Conservation (phyloP, 331 rosid species). For the Erythrophleum ivorense region DNA sequence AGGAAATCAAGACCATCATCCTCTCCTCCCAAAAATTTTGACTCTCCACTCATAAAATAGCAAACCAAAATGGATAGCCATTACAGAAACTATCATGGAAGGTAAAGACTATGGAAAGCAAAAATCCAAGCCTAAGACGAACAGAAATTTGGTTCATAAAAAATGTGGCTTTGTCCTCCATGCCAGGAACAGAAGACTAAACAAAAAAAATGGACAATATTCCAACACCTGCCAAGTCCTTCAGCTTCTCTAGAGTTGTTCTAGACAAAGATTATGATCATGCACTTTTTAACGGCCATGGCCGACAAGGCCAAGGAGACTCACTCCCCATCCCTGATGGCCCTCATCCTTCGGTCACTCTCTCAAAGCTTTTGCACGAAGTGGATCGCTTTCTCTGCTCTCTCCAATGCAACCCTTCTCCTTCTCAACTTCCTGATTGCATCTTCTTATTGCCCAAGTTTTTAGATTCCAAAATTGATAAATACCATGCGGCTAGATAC, state of each 20-base stretch:
- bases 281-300: not conserved
- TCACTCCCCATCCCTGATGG: not conserved
- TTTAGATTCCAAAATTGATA: conserved; percentile 47
- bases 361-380: conserved; percentile 44
- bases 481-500: conserved; percentile 31
- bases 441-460: conserved; percentile 40
- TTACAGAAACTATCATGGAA: not conserved
- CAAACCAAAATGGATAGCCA: not conserved
- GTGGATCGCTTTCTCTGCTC: conserved; percentile 54
- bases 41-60: not conserved
- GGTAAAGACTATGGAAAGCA: not conserved
- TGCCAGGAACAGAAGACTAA: not conserved
- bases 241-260: not conserved
- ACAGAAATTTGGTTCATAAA: not conserved
- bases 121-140: not conserved
- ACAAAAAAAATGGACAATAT: not conserved
- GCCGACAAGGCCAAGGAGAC: not conserved
- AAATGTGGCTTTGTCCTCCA: not conserved
- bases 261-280: conserved; percentile 1
- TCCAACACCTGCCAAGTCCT: not conserved
- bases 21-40: not conserved
- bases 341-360: not conserved
- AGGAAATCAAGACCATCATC: not conserved
- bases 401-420: not conserved
- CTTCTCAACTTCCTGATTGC: conserved; percentile 40